Percentiles rank a stretch among this genome's conserved stretches.
Conservation (phyloP, 2,329 filamentous ascomycete species). For the Aspergillus quadrilineatus region DNA sequence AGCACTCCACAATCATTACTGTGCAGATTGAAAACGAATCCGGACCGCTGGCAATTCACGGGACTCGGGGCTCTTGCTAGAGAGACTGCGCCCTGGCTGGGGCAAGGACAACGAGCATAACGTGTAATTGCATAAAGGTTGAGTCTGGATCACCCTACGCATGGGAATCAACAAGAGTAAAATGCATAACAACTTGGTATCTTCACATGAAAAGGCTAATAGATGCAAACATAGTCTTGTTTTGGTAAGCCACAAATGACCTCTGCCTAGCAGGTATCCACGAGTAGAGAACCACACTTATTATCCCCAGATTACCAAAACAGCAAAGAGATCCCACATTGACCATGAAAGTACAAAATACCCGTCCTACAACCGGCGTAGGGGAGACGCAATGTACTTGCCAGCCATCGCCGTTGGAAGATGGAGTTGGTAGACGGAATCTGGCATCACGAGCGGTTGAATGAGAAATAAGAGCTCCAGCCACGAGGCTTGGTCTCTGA, state of each 20-base stretch:
- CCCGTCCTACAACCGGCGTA: neutral
- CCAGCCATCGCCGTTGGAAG: too few species aligned
- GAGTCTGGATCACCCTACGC: too few species aligned
- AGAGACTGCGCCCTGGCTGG: slow-evolving; percentile 41
- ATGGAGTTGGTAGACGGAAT: too few species aligned
- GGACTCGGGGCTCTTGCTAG: slow-evolving; percentile 48
- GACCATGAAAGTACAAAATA: neutral
- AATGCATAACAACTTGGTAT: neutral
- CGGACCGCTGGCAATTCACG: slow-evolving; percentile 53
- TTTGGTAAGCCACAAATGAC: neutral
- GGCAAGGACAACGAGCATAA: slow-evolving; percentile 34
- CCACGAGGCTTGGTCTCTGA: slow-evolving; percentile 1
- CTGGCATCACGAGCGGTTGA: slow-evolving; percentile 8
- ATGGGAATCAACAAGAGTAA: neutral
- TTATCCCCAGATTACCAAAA: neutral
- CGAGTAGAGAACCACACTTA: neutral
- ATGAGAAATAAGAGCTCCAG: slow-evolving; percentile 18
- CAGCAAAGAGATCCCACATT: neutral
- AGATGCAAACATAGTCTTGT: too few species aligned
- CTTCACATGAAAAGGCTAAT: neutral
- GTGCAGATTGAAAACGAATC: slow-evolving; percentile 60
- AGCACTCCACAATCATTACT: slow-evolving; percentile 55
- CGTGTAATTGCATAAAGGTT: too few species aligned
- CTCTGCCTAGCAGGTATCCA: neutral
- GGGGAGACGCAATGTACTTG: neutral